A percentile compares a stretch with the other conserved stretches of the same genome.
Conservation (phyloP, 495 filamentous ascomycete species). For the Annulohypoxylon maeteangense region DNA sequence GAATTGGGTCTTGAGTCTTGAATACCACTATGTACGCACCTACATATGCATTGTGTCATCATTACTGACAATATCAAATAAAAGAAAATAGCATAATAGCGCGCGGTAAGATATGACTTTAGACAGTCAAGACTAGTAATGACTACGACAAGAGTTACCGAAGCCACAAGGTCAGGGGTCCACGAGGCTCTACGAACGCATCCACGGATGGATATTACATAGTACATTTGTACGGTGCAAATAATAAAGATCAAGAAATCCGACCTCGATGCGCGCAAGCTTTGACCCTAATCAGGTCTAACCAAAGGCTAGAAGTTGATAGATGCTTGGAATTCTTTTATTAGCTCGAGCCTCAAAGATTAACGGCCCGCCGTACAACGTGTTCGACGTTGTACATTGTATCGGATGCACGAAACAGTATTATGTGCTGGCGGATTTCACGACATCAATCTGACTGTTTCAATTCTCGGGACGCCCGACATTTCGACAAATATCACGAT, state of each 20-base stretch:
- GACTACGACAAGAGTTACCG: neutral
- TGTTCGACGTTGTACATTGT: conserved; percentile 3
- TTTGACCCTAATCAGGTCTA: conserved; percentile 23
- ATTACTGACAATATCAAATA: neutral
- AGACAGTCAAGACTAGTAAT: neutral
- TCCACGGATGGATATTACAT: neutral
- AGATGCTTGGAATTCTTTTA: conserved; percentile 19
- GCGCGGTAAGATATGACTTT: conserved; percentile 30
- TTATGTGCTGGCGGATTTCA: neutral
- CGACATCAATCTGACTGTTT: neutral
- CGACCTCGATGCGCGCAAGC: conserved; percentile 10
- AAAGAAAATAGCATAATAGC: conserved; percentile 5
- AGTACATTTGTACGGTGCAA: neutral
- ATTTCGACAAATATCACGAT: neutral
- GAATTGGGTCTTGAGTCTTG: neutral
- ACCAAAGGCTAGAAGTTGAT: conserved; percentile 14
- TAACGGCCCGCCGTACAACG: conserved; percentile 13
- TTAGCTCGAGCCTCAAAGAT: conserved; percentile 35
- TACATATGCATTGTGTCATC: conserved; percentile 2
- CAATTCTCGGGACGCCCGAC: neutral
- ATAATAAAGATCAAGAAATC: conserved; percentile 7
- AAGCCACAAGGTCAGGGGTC: conserved; percentile 1
- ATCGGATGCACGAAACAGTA: neutral
- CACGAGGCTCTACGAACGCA: conserved; percentile 1
- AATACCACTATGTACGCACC: too few relatives aligned